Percentiles rank a stretch among this genome's conserved stretches.
These are phyloP conservation scores for Flaveria robusta DNA, from an alignment of 129 eudicot species.

Conservation along the genomic window DNA sequence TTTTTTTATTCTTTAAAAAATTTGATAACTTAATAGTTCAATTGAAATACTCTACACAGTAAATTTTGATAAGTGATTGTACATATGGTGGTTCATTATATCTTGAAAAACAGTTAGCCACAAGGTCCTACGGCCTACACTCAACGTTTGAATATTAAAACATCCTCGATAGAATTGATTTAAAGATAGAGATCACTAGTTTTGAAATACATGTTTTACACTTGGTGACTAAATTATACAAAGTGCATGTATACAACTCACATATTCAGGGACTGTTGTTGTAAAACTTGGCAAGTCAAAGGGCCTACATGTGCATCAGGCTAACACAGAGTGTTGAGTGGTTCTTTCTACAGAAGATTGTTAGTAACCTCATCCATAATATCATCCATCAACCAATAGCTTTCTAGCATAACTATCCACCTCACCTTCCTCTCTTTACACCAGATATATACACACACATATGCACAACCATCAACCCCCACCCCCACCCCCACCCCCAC, in stretches of 20 bases:
- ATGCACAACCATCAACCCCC: not conserved
- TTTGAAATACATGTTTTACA: too few relatives aligned
- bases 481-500: not conserved
- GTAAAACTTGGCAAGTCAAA: conserved; percentile 23
- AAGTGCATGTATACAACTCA: not conserved
- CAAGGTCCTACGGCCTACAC: too few relatives aligned
- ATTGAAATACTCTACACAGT: not conserved
- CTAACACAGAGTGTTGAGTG: not conserved
- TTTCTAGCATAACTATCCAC: conserved; percentile 29
- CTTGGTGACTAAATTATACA: too few relatives aligned
- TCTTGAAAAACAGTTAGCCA: not conserved
- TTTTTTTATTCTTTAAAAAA: not conserved
- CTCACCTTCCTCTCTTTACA: conserved; percentile 10
- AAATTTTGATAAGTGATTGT: not conserved
- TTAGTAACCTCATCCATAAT: conserved; percentile 38
- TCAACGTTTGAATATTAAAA: too few relatives aligned
- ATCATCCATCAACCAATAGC: conserved; percentile 43
- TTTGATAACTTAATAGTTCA: not conserved
- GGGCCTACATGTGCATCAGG: not conserved
- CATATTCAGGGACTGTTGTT: not conserved
- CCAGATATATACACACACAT: conserved; percentile 3
- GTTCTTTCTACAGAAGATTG: conserved; percentile 16
- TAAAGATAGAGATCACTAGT: not conserved
- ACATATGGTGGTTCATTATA: not conserved
- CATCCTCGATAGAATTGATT: too few relatives aligned